Evolutionary conservation across 192 early-diverging fungal genomes (phyloP).

Genomic region (Thamnidium elegans): DNA sequence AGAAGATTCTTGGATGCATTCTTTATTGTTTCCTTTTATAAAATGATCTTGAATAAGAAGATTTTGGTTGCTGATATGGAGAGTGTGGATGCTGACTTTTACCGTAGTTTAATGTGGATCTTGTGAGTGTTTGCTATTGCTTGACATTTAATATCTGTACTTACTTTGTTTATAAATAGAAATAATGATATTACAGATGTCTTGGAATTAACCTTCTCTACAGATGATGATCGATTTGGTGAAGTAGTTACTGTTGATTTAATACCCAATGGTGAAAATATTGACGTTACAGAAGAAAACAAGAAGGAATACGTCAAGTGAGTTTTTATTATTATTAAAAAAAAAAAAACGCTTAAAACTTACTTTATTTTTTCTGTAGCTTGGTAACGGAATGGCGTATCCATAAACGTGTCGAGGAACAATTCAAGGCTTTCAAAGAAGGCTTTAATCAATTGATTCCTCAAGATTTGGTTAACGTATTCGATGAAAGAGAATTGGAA

Average conservation of each 20-base stretch:
- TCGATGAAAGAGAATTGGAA: conserved; percentile 98
- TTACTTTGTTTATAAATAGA: conserved; percentile 41
- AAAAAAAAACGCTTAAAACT: too few relatives aligned
- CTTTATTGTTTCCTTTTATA: conserved; percentile 97
- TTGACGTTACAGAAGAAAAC: conserved; percentile 92
- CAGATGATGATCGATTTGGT: conserved; percentile 92
- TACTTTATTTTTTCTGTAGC: too few relatives aligned
- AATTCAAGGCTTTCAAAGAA: conserved; percentile 89
- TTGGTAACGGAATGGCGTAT: conserved; percentile 88
- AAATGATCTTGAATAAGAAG: conserved; percentile 92
- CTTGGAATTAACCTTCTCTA: conserved; percentile 83
- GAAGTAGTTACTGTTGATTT: conserved; percentile 85
- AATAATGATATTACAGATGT: conserved; percentile 89
- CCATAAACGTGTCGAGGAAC: conserved; percentile 88
- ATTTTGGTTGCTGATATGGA: conserved; percentile 91
- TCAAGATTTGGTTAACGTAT: conserved; percentile 91
- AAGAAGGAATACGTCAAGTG: conserved; percentile 96
- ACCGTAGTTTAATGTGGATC: conserved; percentile 90
- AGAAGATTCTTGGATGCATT: conserved; percentile 95
- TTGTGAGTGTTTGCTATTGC: conserved; percentile 66
- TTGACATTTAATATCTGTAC: not conserved
- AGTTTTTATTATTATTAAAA: too few relatives aligned
- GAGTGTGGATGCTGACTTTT: conserved; percentile 90
- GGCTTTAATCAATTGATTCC: conserved; percentile 97
- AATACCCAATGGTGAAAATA: conserved; percentile 80